phyloP scores from a whole-genome alignment of 306 rosid genomes.

The Urtica urens region DNA sequence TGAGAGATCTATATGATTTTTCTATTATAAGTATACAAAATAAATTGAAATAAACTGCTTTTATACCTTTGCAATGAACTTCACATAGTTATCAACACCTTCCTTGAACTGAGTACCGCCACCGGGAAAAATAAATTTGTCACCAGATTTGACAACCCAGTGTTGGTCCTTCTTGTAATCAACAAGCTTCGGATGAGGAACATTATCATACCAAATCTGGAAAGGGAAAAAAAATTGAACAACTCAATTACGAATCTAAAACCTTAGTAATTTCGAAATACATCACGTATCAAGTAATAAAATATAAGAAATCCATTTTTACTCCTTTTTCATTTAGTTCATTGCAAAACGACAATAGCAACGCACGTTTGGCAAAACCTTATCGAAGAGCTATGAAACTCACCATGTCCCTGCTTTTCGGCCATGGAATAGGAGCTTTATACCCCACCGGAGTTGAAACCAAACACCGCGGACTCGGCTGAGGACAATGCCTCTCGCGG shows the following conservation, averaged over 20 bases:
- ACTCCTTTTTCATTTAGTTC: not conserved
- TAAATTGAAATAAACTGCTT: no score
- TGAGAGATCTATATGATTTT: no score
- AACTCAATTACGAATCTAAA: slow-evolving; percentile 5
- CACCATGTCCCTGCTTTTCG: slow-evolving; percentile 99
- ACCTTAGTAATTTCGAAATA: not conserved
- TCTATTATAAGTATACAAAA: no score
- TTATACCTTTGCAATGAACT: slow-evolving; percentile 66
- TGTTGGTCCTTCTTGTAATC: slow-evolving; percentile 92
- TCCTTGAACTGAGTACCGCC: slow-evolving; percentile 98
- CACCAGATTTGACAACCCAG: slow-evolving; percentile 72
- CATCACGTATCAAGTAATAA: no score
- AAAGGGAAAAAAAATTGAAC: not conserved
- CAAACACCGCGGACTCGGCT: slow-evolving; percentile 40
- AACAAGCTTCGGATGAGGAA: slow-evolving; percentile 83
- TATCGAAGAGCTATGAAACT: slow-evolving; percentile 57
- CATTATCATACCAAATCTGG: slow-evolving; percentile 85
- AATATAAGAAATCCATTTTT: not conserved
- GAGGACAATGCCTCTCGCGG: slow-evolving; percentile 85
- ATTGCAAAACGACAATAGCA: not conserved
- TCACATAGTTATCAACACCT: slow-evolving; percentile 57
- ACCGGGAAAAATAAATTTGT: slow-evolving; percentile 76
- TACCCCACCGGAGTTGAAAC: slow-evolving; percentile 62
- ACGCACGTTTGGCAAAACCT: no score
- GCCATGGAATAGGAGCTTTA: slow-evolving; percentile 64